These are phyloP conservation scores for Hibiscus mutabilis DNA, from an alignment of 345 rosid species.

Conservation along the genomic window DNA sequence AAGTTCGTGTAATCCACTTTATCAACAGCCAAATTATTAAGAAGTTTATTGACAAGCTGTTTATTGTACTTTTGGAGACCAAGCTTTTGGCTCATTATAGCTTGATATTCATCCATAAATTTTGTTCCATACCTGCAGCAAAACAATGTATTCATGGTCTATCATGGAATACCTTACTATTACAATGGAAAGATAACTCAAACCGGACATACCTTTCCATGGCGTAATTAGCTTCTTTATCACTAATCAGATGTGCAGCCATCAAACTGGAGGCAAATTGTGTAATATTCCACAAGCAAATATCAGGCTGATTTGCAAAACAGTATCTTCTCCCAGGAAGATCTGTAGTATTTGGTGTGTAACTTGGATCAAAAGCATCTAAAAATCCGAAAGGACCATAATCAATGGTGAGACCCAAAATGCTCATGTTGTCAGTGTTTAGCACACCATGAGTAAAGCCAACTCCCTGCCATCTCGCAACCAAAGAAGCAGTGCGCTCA, in stretches of 20 bases:
- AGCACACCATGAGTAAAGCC: slow-evolving; percentile 98
- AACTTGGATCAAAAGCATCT: slow-evolving; percentile 97
- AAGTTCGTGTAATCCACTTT: slow-evolving; percentile 97
- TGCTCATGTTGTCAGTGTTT: slow-evolving; percentile 98
- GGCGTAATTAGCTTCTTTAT: slow-evolving; percentile 80
- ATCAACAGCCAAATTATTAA: slow-evolving; percentile 91
- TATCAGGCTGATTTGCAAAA: slow-evolving; percentile 96
- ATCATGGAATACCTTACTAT: background rate
- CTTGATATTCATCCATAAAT: slow-evolving; percentile 96
- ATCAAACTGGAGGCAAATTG: slow-evolving; percentile 67
- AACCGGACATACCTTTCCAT: slow-evolving; percentile 70
- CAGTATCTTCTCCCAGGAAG: slow-evolving; percentile 96
- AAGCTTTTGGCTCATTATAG: slow-evolving; percentile 79
- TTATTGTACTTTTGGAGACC: slow-evolving; percentile 92
- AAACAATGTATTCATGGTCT: slow-evolving; percentile 3
- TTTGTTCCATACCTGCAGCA: slow-evolving; percentile 74
- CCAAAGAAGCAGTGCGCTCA: slow-evolving; percentile 78
- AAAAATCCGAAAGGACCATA: slow-evolving; percentile 98
- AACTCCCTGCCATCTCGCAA: slow-evolving; percentile 95
- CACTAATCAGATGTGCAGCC: slow-evolving; percentile 64
- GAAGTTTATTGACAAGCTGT: slow-evolving; percentile 69
- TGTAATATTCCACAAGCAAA: slow-evolving; percentile 87
- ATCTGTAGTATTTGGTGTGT: slow-evolving; percentile 95
- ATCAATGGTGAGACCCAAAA: slow-evolving; percentile 90
- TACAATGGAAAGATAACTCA: background rate